These are phyloP conservation scores for Diplosphaera chodatii DNA, from an alignment of 139 green algal species.

Conservation along the genomic window DNA sequence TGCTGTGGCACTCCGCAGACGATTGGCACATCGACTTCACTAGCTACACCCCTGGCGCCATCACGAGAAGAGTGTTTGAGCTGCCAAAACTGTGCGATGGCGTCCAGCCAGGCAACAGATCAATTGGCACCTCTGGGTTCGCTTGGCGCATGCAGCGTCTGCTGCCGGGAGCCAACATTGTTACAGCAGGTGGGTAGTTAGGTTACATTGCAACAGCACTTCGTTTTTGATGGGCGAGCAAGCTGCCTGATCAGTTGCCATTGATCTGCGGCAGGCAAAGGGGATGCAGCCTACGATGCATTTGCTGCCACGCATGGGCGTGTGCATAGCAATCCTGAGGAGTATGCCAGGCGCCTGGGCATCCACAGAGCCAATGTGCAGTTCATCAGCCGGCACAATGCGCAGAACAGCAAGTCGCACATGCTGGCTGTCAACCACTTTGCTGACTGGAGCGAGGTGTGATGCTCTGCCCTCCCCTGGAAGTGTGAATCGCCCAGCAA, in stretches of 20 bases:
- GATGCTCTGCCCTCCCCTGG: neutral
- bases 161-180: neutral
- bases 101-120: neutral
- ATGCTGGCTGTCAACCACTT: conserved; percentile 39
- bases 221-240: too few species aligned
- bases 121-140: neutral
- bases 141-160: neutral
- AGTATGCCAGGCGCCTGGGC: conserved; percentile 17
- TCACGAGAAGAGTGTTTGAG: neutral
- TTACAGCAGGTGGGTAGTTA: neutral
- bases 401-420: conserved; percentile 1
- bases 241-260: too few species aligned
- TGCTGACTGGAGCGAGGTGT: conserved; percentile 35
- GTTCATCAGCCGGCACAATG: conserved; percentile 29
- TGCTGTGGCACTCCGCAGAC: too few species aligned
- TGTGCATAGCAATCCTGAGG: conserved; percentile 9
- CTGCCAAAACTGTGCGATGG: neutral
- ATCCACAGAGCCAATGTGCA: conserved; percentile 19
- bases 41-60: neutral
- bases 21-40: neutral
- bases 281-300: conserved; percentile 29
- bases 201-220: too few species aligned
- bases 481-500: too few species aligned
- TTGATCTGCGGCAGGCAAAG: too few species aligned
- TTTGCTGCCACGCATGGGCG: conserved; percentile 27